Evolutionary conservation across 495 filamentous ascomycete species (phyloP).

Genomic region (Margaritispora aquatica): DNA sequence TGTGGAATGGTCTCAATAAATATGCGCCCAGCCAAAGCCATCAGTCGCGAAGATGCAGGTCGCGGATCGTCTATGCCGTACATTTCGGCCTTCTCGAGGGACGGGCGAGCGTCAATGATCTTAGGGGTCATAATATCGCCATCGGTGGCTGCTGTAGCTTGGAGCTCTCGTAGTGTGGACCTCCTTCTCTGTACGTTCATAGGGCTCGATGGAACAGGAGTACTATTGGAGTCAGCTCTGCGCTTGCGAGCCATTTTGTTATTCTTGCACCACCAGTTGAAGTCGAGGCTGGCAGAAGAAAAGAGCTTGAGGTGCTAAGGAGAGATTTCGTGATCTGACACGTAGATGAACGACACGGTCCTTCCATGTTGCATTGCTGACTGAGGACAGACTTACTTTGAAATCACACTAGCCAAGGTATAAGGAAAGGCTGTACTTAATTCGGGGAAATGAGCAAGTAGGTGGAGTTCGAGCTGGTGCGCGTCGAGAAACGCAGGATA

Average conservation of each 20-base stretch:
- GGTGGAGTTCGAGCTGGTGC: not conserved
- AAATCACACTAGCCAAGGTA: conserved; percentile 15
- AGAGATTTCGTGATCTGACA: conserved; percentile 15
- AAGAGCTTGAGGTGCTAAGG: not conserved
- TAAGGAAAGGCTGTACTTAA: conserved; percentile 18
- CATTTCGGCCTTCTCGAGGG: conserved; percentile 48
- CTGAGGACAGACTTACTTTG: conserved; percentile 5
- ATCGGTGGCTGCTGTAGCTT: conserved; percentile 23
- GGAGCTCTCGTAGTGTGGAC: conserved; percentile 23
- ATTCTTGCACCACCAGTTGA: not conserved
- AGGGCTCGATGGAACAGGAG: conserved; percentile 9
- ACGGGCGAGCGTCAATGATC: conserved; percentile 49
- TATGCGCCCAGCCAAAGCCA: conserved; percentile 47
- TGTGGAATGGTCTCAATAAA: conserved; percentile 58
- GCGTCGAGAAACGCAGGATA: conserved; percentile 10
- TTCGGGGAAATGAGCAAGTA: not conserved
- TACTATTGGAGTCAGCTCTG: conserved; percentile 25
- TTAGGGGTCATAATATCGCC: conserved; percentile 30
- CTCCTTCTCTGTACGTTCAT: conserved; percentile 21
- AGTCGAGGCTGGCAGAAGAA: conserved; percentile 2
- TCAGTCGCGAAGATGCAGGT: conserved; percentile 43
- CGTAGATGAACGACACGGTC: conserved; percentile 14
- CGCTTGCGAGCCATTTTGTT: conserved; percentile 23
- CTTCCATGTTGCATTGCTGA: conserved; percentile 16
- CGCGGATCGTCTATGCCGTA: conserved; percentile 51